phyloP scores from a whole-genome alignment of 129 eudicot species.

The Flaveria ramosissima region DNA sequence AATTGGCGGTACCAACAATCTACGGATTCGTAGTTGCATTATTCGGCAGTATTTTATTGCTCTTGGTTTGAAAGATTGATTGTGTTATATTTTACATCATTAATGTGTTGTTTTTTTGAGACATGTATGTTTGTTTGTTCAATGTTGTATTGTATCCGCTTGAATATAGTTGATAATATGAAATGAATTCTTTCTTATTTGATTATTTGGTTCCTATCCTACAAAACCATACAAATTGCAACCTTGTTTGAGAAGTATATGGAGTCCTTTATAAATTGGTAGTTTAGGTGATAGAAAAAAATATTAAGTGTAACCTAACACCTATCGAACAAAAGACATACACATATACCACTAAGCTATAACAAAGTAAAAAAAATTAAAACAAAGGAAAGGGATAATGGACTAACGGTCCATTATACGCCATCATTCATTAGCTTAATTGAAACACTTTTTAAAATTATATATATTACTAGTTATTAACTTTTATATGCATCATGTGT shows the following conservation, averaged over 20 bases:
- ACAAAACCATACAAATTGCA: not conserved
- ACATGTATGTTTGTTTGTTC: not conserved
- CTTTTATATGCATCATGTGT: no score
- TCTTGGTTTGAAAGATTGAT: slow-evolving; percentile 10
- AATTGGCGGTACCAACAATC: slow-evolving; percentile 1
- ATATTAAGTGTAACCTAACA: not conserved
- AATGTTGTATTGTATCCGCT: not conserved
- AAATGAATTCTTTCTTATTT: not conserved
- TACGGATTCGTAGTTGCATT: slow-evolving; percentile 15
- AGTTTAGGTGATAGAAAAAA: not conserved
- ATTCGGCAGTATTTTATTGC: slow-evolving; percentile 11
- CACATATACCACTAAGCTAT: no score
- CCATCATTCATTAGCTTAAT: no score
- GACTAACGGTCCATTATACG: no score
- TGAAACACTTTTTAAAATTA: no score
- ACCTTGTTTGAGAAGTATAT: not conserved
- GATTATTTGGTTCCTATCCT: not conserved
- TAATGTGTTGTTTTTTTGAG: not conserved
- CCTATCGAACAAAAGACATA: no score
- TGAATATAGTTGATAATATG: not conserved
- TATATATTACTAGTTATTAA: no score
- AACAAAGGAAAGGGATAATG: no score
- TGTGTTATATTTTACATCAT: not conserved
- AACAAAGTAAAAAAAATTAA: no score
- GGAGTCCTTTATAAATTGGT: not conserved